These are phyloP conservation scores for Boehmeria nivea DNA, from an alignment of 306 rosid species.

Conservation along the genomic window DNA sequence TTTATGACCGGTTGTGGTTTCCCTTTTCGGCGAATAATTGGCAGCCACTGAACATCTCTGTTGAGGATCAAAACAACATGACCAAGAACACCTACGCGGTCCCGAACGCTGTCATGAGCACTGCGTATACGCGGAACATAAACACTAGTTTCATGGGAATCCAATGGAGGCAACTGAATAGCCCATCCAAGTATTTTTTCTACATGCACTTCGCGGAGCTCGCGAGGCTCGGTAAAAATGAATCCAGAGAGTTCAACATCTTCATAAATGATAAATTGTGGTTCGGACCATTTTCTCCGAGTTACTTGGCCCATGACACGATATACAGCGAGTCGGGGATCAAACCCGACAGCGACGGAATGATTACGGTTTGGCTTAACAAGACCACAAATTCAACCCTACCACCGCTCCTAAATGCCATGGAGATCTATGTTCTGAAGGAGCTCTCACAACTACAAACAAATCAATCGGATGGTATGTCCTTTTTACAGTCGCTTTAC, in stretches of 20 bases:
- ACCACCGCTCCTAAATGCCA: slow-evolving; percentile 53
- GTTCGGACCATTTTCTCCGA: slow-evolving; percentile 8
- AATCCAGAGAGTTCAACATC: slow-evolving; percentile 31
- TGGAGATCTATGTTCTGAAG: slow-evolving; percentile 31
- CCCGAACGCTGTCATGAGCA: background rate
- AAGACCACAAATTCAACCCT: slow-evolving; percentile 28
- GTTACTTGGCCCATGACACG: slow-evolving; percentile 10
- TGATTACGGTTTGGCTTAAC: background rate
- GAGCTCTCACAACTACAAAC: slow-evolving; percentile 32
- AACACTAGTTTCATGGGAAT: slow-evolving; percentile 12
- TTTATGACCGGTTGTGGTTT: slow-evolving; percentile 42
- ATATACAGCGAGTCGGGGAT: background rate
- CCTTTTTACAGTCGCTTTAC: background rate
- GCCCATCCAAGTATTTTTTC: slow-evolving; percentile 9
- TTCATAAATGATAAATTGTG: slow-evolving; percentile 21
- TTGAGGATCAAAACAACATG: background rate
- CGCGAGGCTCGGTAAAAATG: slow-evolving; percentile 19
- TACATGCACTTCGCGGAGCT: slow-evolving; percentile 54
- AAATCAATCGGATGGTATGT: slow-evolving; percentile 36
- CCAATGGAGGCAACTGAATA: background rate
- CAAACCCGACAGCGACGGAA: slow-evolving; percentile 1
- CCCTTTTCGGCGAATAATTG: slow-evolving; percentile 10
- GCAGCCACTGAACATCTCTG: background rate
- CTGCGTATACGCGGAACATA: background rate
- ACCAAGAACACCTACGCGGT: background rate